phyloP scores from a whole-genome alignment of 139 green algal species.

The Chlamydomonas eustigma region DNA sequence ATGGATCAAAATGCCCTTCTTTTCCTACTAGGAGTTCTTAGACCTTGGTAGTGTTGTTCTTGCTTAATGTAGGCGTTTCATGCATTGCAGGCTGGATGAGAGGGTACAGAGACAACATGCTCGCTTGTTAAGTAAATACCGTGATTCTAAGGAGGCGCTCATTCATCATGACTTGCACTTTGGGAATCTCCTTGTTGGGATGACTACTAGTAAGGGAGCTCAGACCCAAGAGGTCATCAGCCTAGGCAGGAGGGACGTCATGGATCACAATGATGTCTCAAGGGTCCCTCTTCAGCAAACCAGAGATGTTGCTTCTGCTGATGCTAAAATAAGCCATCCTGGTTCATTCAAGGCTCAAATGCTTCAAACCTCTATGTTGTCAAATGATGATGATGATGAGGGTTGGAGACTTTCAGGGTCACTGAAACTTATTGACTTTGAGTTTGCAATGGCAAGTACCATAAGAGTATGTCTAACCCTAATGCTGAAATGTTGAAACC shows the following conservation, averaged over 20 bases:
- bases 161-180: conserved; percentile 51
- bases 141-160: conserved; percentile 18
- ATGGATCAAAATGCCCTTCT: too few relatives aligned
- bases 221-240: not conserved
- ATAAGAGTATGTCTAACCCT: too few relatives aligned
- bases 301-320: not conserved
- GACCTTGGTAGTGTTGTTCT: too few relatives aligned
- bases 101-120: not conserved
- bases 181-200: conserved; percentile 39
- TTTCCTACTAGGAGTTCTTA: too few relatives aligned
- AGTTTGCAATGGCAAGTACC: conserved; percentile 39
- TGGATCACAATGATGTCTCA: not conserved
- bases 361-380: too few relatives aligned
- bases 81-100: not conserved
- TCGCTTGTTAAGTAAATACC: conserved; percentile 25
- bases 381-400: too few relatives aligned
- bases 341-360: too few relatives aligned
- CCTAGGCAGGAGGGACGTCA: not conserved
- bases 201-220: not conserved
- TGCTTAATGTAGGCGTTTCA: too few relatives aligned
- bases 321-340: too few relatives aligned
- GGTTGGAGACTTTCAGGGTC: not conserved
- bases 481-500: not conserved
- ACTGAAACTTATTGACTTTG: conserved; percentile 45
- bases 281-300: not conserved